Evolutionary conservation across 192 early-diverging fungal species (phyloP).

Genomic region (Backusella mclennaniae): DNA sequence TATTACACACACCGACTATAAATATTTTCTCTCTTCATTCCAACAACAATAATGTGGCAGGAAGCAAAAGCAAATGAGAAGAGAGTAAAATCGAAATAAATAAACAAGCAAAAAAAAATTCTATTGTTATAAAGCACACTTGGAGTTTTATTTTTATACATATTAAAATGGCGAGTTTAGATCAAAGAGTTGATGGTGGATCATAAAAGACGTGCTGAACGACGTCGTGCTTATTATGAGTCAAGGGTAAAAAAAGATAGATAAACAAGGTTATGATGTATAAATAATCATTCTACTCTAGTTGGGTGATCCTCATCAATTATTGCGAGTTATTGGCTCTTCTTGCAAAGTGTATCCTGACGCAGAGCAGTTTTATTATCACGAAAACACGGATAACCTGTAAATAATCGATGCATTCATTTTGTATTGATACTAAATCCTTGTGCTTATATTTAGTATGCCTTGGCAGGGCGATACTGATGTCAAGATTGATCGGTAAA

Average conservation of each 20-base stretch:
- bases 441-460: conserved; percentile 24
- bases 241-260: conserved; percentile 29
- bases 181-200: conserved; percentile 50
- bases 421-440: background rate
- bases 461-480: conserved; percentile 50
- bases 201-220: conserved; percentile 49
- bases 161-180: conserved; percentile 11
- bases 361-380: conserved; percentile 51
- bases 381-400: conserved; percentile 54
- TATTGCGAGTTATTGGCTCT: conserved; percentile 35
- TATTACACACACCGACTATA: no score
- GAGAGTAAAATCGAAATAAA: conserved; percentile 4
- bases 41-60: conserved; percentile 28
- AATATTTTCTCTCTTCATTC: background rate
- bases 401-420: conserved; percentile 5
- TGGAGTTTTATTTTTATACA: background rate
- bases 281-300: conserved; percentile 16
- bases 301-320: conserved; percentile 44
- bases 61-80: conserved; percentile 36
- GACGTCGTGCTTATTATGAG: conserved; percentile 47
- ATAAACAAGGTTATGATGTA: background rate
- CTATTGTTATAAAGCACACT: background rate
- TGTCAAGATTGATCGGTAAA: conserved; percentile 46
- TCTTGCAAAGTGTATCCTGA: conserved; percentile 45
- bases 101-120: background rate